phyloP scores from a whole-genome alignment of 164 flowering plant species.

The Kalanchoe fedtschenkoi region DNA sequence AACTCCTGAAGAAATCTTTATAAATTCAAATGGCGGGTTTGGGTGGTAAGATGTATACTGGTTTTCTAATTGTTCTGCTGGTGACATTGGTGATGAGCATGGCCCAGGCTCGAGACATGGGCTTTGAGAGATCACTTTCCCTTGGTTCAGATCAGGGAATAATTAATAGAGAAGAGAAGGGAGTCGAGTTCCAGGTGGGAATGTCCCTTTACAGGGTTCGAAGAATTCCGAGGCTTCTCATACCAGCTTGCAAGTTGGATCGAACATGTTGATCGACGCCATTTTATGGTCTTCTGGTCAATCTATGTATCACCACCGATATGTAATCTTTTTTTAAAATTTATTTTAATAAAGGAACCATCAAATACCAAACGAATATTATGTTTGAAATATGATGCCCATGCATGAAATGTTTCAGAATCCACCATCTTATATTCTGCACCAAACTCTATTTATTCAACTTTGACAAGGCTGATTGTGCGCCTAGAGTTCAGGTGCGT shows the following conservation, averaged over 20 bases:
- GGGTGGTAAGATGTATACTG: background rate
- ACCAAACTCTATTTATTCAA: too few relatives aligned
- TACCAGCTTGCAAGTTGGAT: constrained; percentile 12
- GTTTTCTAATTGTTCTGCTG: background rate
- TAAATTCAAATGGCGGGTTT: constrained; percentile 1
- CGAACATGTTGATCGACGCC: background rate
- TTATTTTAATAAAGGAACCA: too few relatives aligned
- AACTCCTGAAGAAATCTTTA: background rate
- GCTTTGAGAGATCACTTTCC: background rate
- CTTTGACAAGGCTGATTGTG: too few relatives aligned
- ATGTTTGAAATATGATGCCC: too few relatives aligned
- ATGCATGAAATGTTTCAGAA: too few relatives aligned
- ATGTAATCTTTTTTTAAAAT: too few relatives aligned
- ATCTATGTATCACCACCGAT: too few relatives aligned
- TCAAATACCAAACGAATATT: too few relatives aligned
- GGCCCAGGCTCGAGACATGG: background rate
- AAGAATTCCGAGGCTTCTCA: background rate
- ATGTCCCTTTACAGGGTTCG: constrained; percentile 12
- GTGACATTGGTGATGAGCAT: background rate
- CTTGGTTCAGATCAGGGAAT: background rate
- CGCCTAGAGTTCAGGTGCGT: too few relatives aligned
- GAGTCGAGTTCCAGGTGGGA: constrained; percentile 5
- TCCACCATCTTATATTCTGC: too few relatives aligned
- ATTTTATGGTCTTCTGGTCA: too few relatives aligned
- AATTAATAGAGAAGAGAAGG: background rate